Conservation (phyloP, 2,329 filamentous ascomycete genomes). For the Lasiodiplodia hormozganensis region DNA sequence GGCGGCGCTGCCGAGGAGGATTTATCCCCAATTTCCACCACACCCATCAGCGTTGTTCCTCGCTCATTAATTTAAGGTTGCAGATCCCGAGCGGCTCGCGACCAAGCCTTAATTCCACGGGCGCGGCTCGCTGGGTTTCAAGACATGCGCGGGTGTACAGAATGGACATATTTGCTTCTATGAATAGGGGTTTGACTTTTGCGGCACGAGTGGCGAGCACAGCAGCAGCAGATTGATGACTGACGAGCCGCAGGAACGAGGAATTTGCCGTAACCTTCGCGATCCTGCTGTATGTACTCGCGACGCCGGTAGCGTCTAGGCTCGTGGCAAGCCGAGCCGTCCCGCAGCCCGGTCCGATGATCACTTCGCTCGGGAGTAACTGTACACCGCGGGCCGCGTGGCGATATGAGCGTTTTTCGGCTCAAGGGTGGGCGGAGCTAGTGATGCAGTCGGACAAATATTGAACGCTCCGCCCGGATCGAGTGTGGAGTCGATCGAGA, state of each 20-base stretch:
- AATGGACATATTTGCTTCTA: not conserved
- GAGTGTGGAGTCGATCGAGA: not conserved
- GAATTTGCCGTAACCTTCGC: not conserved
- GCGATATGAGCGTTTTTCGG: not conserved
- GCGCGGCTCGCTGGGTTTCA: slow-evolving; percentile 3
- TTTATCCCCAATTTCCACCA: not conserved
- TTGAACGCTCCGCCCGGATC: not conserved
- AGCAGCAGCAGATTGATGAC: not conserved
- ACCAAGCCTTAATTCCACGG: not conserved
- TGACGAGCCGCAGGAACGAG: not conserved
- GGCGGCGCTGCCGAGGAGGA: not conserved
- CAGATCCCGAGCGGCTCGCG: slow-evolving; percentile 1
- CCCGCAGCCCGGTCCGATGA: slow-evolving; percentile 4
- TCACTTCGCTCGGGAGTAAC: not conserved
- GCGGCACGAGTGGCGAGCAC: not conserved
- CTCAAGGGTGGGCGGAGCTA: not conserved
- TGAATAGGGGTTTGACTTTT: not conserved
- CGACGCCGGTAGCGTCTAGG: not conserved
- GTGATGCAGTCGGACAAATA: not conserved
- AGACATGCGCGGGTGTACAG: not conserved
- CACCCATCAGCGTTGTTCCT: not conserved
- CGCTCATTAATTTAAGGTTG: not conserved
- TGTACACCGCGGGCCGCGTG: not conserved
- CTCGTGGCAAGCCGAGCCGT: not conserved
- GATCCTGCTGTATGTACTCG: not conserved